Conservation (phyloP, 1,284 basidiomycete species). For the Apiotrichum siamense region DNA sequence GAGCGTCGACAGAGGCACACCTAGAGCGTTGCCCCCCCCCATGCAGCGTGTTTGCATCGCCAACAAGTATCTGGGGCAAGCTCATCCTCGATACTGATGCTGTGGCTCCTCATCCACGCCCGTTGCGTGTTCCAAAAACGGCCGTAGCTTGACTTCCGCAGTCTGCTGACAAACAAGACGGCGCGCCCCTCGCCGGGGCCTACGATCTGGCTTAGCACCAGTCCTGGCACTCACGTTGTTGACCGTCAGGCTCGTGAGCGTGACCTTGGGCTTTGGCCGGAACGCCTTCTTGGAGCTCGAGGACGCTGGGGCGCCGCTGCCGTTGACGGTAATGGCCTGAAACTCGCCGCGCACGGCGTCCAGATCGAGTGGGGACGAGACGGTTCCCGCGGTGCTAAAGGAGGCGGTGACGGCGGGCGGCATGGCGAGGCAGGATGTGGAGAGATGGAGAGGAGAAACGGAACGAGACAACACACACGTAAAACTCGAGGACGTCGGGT, state of each 20-base stretch:
- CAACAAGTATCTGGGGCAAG: no score
- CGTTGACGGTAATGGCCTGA: conserved; percentile 26
- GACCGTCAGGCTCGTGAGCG: conserved; percentile 43
- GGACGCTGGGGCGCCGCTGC: neutral
- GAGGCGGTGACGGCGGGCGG: conserved; percentile 12
- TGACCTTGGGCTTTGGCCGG: conserved; percentile 43
- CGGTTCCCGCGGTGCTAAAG: conserved; percentile 40
- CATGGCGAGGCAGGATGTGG: neutral
- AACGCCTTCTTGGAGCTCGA: conserved; percentile 21
- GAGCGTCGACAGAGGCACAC: no score
- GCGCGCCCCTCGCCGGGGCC: neutral
- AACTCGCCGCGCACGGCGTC: conserved; percentile 35
- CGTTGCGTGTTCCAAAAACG: no score
- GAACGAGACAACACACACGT: neutral
- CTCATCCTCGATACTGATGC: no score
- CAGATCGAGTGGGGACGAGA: conserved; percentile 39
- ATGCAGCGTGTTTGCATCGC: no score
- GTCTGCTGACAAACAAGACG: no score
- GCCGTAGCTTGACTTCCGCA: no score
- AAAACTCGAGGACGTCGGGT: no score
- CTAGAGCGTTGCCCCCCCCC: no score
- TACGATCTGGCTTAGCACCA: no score
- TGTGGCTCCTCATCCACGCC: no score
- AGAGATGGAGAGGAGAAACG: neutral
- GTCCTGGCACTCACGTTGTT: conserved; percentile 39